A percentile compares a stretch with the other conserved stretches of the same genome.
Conservation (phyloP, 106 monocot genomes). For the Platanthera zijinensis region DNA sequence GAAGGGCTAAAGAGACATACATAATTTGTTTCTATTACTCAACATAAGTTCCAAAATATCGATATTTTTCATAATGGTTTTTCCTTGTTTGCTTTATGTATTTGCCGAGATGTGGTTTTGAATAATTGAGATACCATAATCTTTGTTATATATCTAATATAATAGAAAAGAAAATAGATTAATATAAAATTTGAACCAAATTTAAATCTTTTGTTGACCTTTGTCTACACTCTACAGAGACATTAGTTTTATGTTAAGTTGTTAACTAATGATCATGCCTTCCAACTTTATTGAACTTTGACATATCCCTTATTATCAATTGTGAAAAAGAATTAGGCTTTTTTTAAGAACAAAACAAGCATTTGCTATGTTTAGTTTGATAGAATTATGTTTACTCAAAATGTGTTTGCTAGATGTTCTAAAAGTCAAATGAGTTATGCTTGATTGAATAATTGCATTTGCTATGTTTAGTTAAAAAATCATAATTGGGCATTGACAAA, state of each 20-base stretch:
- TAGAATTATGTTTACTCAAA: neutral
- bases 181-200: neutral
- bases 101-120: too few relatives aligned
- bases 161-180: neutral
- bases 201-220: neutral
- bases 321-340: neutral
- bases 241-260: neutral
- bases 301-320: neutral
- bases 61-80: too few relatives aligned
- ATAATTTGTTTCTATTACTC: too few relatives aligned
- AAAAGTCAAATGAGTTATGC: neutral
- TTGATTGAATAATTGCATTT: too few relatives aligned
- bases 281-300: neutral
- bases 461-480: too few relatives aligned
- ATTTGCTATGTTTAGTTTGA: neutral
- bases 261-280: neutral
- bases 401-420: neutral
- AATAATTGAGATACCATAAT: too few relatives aligned
- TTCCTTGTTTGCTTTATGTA: too few relatives aligned
- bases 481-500: too few relatives aligned
- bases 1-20: too few relatives aligned
- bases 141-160: too few relatives aligned
- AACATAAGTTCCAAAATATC: too few relatives aligned
- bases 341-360: neutral
- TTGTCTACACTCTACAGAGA: neutral